phyloP scores from a whole-genome alignment of 2,329 filamentous ascomycete species.

The Fusarium cyanostomum region DNA sequence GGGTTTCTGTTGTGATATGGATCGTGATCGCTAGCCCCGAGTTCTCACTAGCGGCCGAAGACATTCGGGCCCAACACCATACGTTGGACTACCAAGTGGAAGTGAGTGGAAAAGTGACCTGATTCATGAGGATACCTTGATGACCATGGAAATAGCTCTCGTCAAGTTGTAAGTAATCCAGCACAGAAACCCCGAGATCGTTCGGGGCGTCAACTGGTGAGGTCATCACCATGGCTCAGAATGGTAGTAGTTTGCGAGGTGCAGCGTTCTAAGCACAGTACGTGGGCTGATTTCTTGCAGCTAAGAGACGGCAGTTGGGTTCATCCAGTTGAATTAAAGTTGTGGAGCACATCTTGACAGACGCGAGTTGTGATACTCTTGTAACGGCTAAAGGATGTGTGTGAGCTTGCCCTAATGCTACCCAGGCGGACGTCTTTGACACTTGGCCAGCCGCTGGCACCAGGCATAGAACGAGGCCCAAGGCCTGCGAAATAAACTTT shows the following conservation, averaged over 20 bases:
- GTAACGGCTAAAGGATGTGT: constrained; percentile 8
- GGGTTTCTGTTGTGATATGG: too few species aligned
- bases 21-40: too few species aligned
- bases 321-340: neutral
- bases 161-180: neutral
- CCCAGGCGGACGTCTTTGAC: constrained; percentile 22
- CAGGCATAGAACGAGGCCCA: constrained; percentile 26
- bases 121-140: neutral
- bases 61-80: too few species aligned
- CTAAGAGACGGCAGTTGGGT: neutral
- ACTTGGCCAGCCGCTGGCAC: constrained; percentile 20
- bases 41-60: too few species aligned
- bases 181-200: constrained; percentile 5
- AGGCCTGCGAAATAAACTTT: constrained; percentile 22
- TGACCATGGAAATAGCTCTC: constrained; percentile 13
- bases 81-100: too few species aligned
- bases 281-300: neutral
- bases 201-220: constrained; percentile 19
- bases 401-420: neutral
- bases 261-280: neutral
- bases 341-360: constrained; percentile 8
- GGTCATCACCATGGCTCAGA: constrained; percentile 24
- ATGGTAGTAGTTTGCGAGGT: neutral
- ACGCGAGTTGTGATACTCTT: constrained; percentile 3
- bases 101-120: too few species aligned